Evolutionary conservation across 169 alveolate genomes (phyloP).

Genomic region (Babesia gibsoni): DNA sequence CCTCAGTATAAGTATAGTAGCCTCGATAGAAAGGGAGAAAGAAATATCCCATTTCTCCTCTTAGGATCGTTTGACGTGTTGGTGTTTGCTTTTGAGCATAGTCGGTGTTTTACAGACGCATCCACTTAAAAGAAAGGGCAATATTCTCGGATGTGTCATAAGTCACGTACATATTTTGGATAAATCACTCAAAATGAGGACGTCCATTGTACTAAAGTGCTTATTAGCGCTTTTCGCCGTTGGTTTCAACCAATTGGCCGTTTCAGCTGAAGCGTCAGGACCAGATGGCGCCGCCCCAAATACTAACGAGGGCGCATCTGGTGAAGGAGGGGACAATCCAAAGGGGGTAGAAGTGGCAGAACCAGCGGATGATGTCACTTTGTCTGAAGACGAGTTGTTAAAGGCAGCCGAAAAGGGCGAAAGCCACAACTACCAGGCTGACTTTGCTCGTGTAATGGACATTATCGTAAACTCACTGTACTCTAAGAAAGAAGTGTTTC

Average conservation of each 20-base stretch:
- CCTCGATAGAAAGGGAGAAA: too few species aligned
- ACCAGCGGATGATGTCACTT: constrained; percentile 42
- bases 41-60: too few species aligned
- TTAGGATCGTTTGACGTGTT: too few species aligned
- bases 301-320: background rate
- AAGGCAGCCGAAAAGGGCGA: constrained; percentile 66
- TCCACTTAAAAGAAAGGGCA: too few species aligned
- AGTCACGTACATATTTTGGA: too few species aligned
- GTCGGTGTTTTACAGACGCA: too few species aligned
- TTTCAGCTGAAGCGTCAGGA: background rate
- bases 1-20: too few species aligned
- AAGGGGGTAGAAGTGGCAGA: constrained; percentile 17
- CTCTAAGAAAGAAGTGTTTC: constrained; percentile 97
- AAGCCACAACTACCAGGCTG: constrained; percentile 89
- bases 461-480: constrained; percentile 97
- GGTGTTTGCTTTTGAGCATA: too few species aligned
- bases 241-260: background rate
- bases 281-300: too few species aligned
- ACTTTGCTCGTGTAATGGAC: constrained; percentile 98
- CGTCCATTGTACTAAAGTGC: too few species aligned
- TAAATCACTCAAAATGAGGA: too few species aligned
- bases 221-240: constrained; percentile 3
- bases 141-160: too few species aligned
- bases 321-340: background rate
- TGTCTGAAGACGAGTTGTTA: constrained; percentile 45